These are phyloP conservation scores for Pilaira anomala DNA, from an alignment of 192 early-diverging fungal genomes.

Conservation along the genomic window DNA sequence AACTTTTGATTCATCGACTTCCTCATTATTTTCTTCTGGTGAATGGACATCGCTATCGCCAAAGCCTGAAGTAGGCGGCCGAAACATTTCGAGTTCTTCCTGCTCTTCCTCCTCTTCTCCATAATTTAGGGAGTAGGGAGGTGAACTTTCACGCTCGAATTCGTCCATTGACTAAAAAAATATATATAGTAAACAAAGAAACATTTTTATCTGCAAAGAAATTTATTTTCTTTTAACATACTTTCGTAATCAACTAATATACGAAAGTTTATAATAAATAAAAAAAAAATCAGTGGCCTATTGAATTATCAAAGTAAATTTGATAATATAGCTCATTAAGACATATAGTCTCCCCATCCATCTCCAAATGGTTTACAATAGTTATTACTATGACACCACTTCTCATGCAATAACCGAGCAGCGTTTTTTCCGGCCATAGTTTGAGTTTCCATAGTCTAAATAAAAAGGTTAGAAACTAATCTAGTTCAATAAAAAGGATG, in stretches of 20 bases:
- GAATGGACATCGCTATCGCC: background rate
- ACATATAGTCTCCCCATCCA: slow-evolving; percentile 28
- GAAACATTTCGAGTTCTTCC: background rate
- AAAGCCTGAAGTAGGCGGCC: background rate
- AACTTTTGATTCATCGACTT: background rate
- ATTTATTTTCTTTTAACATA: too few relatives aligned
- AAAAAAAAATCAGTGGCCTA: too few relatives aligned
- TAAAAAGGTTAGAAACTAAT: background rate
- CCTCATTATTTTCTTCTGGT: background rate
- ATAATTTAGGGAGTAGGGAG: too few relatives aligned
- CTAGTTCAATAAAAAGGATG: slow-evolving; percentile 1
- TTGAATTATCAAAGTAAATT: too few relatives aligned
- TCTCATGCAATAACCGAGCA: slow-evolving; percentile 46
- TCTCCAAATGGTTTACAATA: slow-evolving; percentile 29
- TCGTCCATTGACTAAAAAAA: too few relatives aligned
- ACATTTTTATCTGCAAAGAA: too few relatives aligned
- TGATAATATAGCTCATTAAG: too few relatives aligned
- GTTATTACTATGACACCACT: slow-evolving; percentile 24
- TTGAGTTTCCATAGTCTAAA: slow-evolving; percentile 66
- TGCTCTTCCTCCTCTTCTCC: too few relatives aligned
- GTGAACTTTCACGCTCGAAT: too few relatives aligned
- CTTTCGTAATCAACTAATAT: too few relatives aligned
- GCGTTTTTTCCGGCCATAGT: slow-evolving; percentile 56
- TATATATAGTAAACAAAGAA: too few relatives aligned
- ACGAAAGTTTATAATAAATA: too few relatives aligned